Evolutionary conservation across 805 yeast species (phyloP).

Genomic region (Saturnispora saitoi): DNA sequence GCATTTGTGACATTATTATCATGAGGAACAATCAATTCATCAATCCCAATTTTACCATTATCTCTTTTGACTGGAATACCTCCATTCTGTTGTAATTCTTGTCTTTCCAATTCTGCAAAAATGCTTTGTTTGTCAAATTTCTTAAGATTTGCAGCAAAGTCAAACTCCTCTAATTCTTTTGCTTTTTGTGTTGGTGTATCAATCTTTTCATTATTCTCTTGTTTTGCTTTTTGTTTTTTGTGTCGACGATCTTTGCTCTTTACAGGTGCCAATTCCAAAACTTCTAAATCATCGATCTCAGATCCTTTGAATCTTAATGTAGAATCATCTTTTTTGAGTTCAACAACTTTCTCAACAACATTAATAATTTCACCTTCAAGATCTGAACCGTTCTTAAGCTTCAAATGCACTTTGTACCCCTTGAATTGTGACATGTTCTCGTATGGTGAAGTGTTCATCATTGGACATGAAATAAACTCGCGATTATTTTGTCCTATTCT

Average conservation of each 20-base stretch:
- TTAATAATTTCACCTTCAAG: slow-evolving; percentile 22
- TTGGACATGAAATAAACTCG: background rate
- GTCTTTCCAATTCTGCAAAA: slow-evolving; percentile 62
- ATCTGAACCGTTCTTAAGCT: slow-evolving; percentile 30
- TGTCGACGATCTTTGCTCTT: slow-evolving; percentile 21
- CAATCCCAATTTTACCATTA: slow-evolving; percentile 51
- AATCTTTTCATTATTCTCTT: background rate
- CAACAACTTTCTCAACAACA: slow-evolving; percentile 18
- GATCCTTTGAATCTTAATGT: slow-evolving; percentile 23
- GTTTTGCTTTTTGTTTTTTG: slow-evolving; percentile 11
- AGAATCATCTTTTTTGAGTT: slow-evolving; percentile 16
- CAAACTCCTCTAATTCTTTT: slow-evolving; percentile 56
- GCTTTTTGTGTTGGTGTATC: slow-evolving; percentile 30
- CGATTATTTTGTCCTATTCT: background rate
- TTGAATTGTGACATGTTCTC: slow-evolving; percentile 31
- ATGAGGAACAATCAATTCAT: slow-evolving; percentile 51
- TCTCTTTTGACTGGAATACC: slow-evolving; percentile 51
- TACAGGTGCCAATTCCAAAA: slow-evolving; percentile 41
- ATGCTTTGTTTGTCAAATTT: slow-evolving; percentile 76
- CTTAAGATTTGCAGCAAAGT: slow-evolving; percentile 72
- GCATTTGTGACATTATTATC: background rate
- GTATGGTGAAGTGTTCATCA: background rate
- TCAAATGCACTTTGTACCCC: slow-evolving; percentile 39
- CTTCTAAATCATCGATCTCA: slow-evolving; percentile 46
- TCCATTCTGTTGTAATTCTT: slow-evolving; percentile 43